phyloP scores from a whole-genome alignment of 352 stramenopile genomes.

The Phytophthora pinifolia region DNA sequence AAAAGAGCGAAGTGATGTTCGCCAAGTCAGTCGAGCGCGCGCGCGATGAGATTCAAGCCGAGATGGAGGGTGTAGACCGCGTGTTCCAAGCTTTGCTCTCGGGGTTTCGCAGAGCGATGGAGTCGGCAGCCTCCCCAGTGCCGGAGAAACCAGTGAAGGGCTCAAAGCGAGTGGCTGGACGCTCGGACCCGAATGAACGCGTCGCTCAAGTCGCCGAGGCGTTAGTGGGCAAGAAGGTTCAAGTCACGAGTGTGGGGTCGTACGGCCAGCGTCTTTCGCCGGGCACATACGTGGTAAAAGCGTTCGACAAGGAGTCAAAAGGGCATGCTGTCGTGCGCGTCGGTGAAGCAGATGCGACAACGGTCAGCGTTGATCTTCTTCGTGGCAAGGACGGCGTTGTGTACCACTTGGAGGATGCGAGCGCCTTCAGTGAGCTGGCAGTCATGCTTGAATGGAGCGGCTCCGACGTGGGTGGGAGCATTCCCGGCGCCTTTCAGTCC shows the following conservation, averaged over 20 bases:
- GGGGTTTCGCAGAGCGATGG: slow-evolving; percentile 17
- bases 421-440: slow-evolving; percentile 31
- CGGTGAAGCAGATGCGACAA: slow-evolving; percentile 1
- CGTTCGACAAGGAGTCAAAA: slow-evolving; percentile 22
- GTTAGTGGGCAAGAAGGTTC: slow-evolving; percentile 35
- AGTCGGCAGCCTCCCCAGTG: background rate
- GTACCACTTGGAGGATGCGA: slow-evolving; percentile 27
- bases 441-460: slow-evolving; percentile 34
- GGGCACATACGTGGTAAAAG: slow-evolving; percentile 22
- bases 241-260: slow-evolving; percentile 21
- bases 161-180: slow-evolving; percentile 9
- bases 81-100: slow-evolving; percentile 41
- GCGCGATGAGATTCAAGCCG: slow-evolving; percentile 20
- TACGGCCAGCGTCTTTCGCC: slow-evolving; percentile 5
- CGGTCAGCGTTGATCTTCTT: slow-evolving; percentile 27
- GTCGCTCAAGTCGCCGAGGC: slow-evolving; percentile 26
- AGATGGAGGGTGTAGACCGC: slow-evolving; percentile 24
- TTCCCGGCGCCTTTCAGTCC: slow-evolving; percentile 35
- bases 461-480: slow-evolving; percentile 21
- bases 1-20: slow-evolving; percentile 11
- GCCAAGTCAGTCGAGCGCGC: slow-evolving; percentile 28
- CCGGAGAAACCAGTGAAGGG: slow-evolving; percentile 10
- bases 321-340: slow-evolving; percentile 16
- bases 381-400: slow-evolving; percentile 20
- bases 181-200: slow-evolving; percentile 13